These are phyloP conservation scores for Coemansia sp. DNA, from an alignment of 192 early-diverging fungal genomes.

Conservation along the genomic window DNA sequence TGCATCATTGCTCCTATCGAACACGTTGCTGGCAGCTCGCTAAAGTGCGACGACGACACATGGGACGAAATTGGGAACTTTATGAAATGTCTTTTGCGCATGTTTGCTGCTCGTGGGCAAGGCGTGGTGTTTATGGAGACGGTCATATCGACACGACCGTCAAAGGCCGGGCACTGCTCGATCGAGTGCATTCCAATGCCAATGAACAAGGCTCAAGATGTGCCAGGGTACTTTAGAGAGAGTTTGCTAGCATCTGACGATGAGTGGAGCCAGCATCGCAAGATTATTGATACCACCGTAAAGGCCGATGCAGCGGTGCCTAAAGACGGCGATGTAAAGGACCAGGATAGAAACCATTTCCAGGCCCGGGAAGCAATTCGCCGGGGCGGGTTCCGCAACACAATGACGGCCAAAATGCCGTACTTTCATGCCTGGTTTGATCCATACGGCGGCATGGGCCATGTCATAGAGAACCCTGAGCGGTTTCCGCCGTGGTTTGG, in stretches of 20 bases:
- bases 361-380: conserved; percentile 21
- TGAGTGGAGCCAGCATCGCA: conserved; percentile 89
- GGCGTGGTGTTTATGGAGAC: conserved; percentile 89
- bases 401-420: conserved; percentile 77
- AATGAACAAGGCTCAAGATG: conserved; percentile 66
- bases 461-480: conserved; percentile 91
- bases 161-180: conserved; percentile 68
- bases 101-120: conserved; percentile 71
- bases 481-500: conserved; percentile 86
- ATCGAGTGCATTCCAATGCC: conserved; percentile 95
- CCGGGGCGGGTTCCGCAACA: conserved; percentile 67
- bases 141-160: conserved; percentile 70
- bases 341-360: conserved; percentile 35
- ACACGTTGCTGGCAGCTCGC: conserved; percentile 71
- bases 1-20: conserved; percentile 90
- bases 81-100: conserved; percentile 88
- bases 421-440: conserved; percentile 99
- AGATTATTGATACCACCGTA: conserved; percentile 70
- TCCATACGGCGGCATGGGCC: conserved; percentile 83
- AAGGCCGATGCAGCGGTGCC: conserved; percentile 41
- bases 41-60: conserved; percentile 86
- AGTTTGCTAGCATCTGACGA: conserved; percentile 72
- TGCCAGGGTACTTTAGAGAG: conserved; percentile 87
- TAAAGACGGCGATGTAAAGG: conserved; percentile 19
- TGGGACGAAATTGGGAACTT: conserved; percentile 98